A percentile compares a stretch with the other conserved stretches of the same genome.
These are phyloP conservation scores for Warburgia ugandensis DNA, from an alignment of 164 flowering plant genomes.

Conservation along the genomic window DNA sequence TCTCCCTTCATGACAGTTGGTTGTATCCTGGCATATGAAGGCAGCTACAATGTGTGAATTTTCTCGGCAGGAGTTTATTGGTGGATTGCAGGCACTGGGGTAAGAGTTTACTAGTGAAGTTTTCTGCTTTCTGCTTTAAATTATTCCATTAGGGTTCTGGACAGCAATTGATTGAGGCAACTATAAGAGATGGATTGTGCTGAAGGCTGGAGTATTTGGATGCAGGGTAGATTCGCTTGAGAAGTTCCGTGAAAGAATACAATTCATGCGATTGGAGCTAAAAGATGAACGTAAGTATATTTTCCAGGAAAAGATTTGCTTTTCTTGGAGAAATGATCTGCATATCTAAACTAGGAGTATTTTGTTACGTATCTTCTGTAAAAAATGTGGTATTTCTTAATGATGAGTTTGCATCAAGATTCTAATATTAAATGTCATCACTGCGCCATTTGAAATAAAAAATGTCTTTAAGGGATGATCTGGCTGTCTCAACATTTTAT, in stretches of 20 bases:
- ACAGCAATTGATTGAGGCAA: not conserved
- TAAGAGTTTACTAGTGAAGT: conserved; percentile 15
- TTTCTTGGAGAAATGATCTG: too few relatives aligned
- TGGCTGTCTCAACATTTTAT: too few relatives aligned
- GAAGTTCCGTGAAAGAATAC: conserved; percentile 79
- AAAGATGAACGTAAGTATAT: conserved; percentile 86
- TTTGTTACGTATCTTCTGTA: too few relatives aligned
- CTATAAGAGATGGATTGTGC: not conserved
- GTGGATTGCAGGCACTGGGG: conserved; percentile 90
- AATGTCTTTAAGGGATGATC: too few relatives aligned
- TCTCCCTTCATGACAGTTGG: conserved; percentile 45
- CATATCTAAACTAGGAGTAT: too few relatives aligned
- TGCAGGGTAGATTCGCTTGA: conserved; percentile 94
- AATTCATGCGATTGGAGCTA: conserved; percentile 78
- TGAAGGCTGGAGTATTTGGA: conserved; percentile 8
- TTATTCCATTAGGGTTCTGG: not conserved
- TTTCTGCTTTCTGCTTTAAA: not conserved
- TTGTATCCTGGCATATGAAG: conserved; percentile 98
- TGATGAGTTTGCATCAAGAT: too few relatives aligned
- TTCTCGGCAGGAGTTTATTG: conserved; percentile 85
- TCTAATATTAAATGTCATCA: too few relatives aligned
- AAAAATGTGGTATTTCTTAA: too few relatives aligned
- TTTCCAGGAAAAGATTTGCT: too few relatives aligned
- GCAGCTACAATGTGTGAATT: conserved; percentile 99
- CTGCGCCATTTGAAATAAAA: too few relatives aligned